Evolutionary conservation across 345 rosid genomes (phyloP).

Genomic region (Pugionium dolabratum): DNA sequence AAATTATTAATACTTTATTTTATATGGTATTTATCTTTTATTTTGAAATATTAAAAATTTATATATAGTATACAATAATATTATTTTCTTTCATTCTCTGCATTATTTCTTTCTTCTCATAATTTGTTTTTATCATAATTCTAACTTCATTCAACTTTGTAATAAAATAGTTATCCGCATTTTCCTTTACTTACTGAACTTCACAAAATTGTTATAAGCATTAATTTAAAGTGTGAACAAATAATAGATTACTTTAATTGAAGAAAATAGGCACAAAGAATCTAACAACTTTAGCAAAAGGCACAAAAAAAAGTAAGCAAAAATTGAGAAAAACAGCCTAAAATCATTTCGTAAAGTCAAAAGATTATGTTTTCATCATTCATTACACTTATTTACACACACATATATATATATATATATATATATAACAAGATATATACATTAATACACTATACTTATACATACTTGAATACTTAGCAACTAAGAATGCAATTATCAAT

Average conservation of each 20-base stretch:
- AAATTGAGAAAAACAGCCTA: constrained; percentile 37
- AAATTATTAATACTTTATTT: too few relatives aligned
- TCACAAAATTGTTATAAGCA: not conserved
- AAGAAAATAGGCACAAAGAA: constrained; percentile 22
- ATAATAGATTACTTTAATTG: not conserved
- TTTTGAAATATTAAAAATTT: too few relatives aligned
- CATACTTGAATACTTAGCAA: constrained; percentile 36
- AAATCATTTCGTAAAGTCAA: constrained; percentile 33
- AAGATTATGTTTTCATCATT: constrained; percentile 34
- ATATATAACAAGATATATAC: constrained; percentile 6
- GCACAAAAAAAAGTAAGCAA: constrained; percentile 19
- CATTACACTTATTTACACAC: constrained; percentile 1
- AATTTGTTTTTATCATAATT: too few relatives aligned
- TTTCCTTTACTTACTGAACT: not conserved
- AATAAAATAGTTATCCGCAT: too few relatives aligned
- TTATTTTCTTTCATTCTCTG: too few relatives aligned
- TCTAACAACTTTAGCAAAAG: constrained; percentile 27
- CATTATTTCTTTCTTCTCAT: too few relatives aligned
- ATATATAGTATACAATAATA: too few relatives aligned
- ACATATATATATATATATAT: not conserved
- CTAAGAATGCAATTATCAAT: constrained; percentile 33
- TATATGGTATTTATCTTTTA: too few relatives aligned
- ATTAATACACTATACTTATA: constrained; percentile 7
- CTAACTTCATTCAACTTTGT: too few relatives aligned
- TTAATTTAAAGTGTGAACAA: constrained; percentile 25